Conservation (phyloP, 371 early-diverging fungal species). For the Encephalitozoon intestinalis region DNA sequence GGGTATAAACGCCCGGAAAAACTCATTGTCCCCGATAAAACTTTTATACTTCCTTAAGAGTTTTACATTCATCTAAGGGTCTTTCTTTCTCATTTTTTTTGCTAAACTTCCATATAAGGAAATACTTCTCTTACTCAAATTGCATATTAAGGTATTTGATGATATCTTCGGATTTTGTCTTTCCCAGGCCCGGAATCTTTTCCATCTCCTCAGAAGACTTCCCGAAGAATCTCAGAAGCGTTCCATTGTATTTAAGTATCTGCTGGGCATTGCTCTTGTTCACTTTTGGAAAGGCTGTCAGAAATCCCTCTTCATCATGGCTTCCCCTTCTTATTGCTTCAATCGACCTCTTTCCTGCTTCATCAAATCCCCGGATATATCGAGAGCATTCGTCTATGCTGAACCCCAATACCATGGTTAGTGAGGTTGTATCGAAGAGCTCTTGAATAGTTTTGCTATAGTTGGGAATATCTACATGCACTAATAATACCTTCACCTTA, state of each 20-base stretch:
- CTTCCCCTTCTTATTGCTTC: slow-evolving; percentile 39
- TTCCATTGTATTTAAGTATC: slow-evolving; percentile 9
- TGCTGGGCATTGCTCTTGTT: slow-evolving; percentile 31
- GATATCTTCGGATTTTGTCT: slow-evolving; percentile 12
- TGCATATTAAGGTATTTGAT: slow-evolving; percentile 29
- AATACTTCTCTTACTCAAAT: slow-evolving; percentile 13
- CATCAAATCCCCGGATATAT: slow-evolving; percentile 47
- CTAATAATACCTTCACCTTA: slow-evolving; percentile 41
- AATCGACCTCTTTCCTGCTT: slow-evolving; percentile 16
- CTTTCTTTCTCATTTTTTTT: slow-evolving; percentile 3
- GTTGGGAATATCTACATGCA: slow-evolving; percentile 45
- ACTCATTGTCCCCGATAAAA: slow-evolving; percentile 55
- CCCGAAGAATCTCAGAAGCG: slow-evolving; percentile 23
- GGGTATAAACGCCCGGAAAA: slow-evolving; percentile 49
- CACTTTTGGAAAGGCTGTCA: slow-evolving; percentile 38
- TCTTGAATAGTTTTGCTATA: slow-evolving; percentile 25
- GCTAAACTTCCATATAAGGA: background rate
- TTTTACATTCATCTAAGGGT: slow-evolving; percentile 42
- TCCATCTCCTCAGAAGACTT: slow-evolving; percentile 9
- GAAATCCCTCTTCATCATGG: slow-evolving; percentile 29
- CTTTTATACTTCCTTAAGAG: slow-evolving; percentile 46
- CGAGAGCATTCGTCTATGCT: slow-evolving; percentile 49
- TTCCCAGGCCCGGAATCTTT: slow-evolving; percentile 28
- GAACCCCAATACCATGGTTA: slow-evolving; percentile 41
- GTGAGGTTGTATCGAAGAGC: slow-evolving; percentile 13